A percentile compares a stretch with the other conserved stretches of the same genome.
phyloP scores from a whole-genome alignment of 2,329 filamentous ascomycete genomes.

The Tolypocladium cylindrosporum region DNA sequence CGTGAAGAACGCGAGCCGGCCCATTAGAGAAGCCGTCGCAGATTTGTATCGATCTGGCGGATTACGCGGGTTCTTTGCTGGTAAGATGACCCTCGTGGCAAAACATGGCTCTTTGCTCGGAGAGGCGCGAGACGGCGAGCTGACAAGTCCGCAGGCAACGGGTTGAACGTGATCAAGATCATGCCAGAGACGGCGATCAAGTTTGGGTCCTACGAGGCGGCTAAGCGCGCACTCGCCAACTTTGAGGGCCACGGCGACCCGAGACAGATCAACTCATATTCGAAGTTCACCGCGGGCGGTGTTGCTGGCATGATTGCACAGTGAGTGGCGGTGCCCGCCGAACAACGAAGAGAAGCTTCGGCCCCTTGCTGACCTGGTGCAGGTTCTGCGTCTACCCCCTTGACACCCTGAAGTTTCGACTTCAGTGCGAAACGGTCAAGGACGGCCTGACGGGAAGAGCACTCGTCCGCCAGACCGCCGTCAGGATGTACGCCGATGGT shows the following conservation, averaged over 20 bases:
- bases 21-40: slow-evolving; percentile 62
- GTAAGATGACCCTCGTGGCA: slow-evolving; percentile 37
- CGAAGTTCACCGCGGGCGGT: slow-evolving; percentile 85
- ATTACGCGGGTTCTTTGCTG: slow-evolving; percentile 82
- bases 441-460: slow-evolving; percentile 76
- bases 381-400: slow-evolving; percentile 90
- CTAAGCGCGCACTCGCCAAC: slow-evolving; percentile 76
- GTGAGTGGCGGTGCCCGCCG: slow-evolving; percentile 32
- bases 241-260: slow-evolving; percentile 84
- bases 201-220: slow-evolving; percentile 94
- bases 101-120: neutral
- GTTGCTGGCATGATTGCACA: slow-evolving; percentile 91
- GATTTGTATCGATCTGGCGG: slow-evolving; percentile 82
- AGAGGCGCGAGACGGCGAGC: neutral
- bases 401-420: slow-evolving; percentile 69
- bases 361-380: neutral
- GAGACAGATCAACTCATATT: slow-evolving; percentile 66
- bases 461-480: slow-evolving; percentile 71
- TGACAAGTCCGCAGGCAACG: slow-evolving; percentile 59
- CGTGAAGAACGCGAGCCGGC: slow-evolving; percentile 54
- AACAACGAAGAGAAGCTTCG: neutral
- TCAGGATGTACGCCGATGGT: slow-evolving; percentile 75
- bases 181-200: slow-evolving; percentile 99
- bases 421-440: slow-evolving; percentile 90
- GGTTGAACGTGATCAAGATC: slow-evolving; percentile 92